Evolutionary conservation across 2,329 filamentous ascomycete genomes (phyloP).

Genomic region (Nothophoma quercina): DNA sequence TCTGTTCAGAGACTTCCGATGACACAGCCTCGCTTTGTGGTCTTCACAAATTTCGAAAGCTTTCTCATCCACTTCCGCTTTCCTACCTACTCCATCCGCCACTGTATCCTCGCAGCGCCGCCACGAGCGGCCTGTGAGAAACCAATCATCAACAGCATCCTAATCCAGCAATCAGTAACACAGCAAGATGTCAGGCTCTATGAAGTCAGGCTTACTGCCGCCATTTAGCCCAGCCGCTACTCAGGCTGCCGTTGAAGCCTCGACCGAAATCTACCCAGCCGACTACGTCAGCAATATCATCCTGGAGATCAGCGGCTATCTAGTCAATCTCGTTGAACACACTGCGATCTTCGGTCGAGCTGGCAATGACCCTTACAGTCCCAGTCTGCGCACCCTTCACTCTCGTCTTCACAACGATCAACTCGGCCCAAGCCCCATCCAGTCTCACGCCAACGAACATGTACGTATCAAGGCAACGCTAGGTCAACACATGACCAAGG

Average conservation of each 20-base stretch:
- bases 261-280: slow-evolving; percentile 10
- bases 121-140: background rate
- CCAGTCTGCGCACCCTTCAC: slow-evolving; percentile 39
- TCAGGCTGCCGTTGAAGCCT: slow-evolving; percentile 19
- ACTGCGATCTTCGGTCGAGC: slow-evolving; percentile 20
- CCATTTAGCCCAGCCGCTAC: slow-evolving; percentile 26
- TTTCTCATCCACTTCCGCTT: background rate
- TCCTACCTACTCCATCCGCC: background rate
- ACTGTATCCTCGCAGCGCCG: background rate
- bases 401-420: slow-evolving; percentile 45
- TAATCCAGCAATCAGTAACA: too few species aligned
- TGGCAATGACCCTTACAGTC: slow-evolving; percentile 31
- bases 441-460: slow-evolving; percentile 21
- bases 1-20: slow-evolving; percentile 8
- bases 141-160: background rate
- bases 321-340: slow-evolving; percentile 23
- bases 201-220: slow-evolving; percentile 6
- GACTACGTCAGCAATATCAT: slow-evolving; percentile 22
- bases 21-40: background rate
- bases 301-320: slow-evolving; percentile 21
- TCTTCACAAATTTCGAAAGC: background rate
- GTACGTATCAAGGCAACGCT: slow-evolving; percentile 51
- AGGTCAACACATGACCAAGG: slow-evolving; percentile 67
- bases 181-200: background rate
- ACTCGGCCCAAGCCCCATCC: slow-evolving; percentile 24